Conservation (phyloP, 1,284 basidiomycete species). For the Neonothopanus nambi region DNA sequence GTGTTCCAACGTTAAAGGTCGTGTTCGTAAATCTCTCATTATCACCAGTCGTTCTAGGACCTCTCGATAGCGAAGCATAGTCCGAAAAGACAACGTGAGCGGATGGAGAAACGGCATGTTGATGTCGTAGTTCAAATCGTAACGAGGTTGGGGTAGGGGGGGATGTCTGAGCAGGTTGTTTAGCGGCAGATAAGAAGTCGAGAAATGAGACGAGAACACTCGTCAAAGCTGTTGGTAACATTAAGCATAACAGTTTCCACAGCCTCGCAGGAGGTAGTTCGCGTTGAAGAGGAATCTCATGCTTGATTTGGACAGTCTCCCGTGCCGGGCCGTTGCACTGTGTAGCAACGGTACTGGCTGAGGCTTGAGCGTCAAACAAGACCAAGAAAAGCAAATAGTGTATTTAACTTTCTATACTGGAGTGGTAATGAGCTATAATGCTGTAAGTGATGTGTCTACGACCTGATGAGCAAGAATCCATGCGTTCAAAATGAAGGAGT, state of each 20-base stretch:
- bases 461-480: not conserved
- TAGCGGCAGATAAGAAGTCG: conserved; percentile 26
- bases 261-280: not conserved
- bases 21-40: conserved; percentile 15
- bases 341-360: not conserved
- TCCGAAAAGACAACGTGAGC: conserved; percentile 66
- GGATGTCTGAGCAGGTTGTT: conserved; percentile 11
- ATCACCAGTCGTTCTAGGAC: not conserved
- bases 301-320: not conserved
- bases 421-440: not conserved
- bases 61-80: conserved; percentile 25
- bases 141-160: conserved; percentile 24
- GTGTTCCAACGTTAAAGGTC: conserved; percentile 41
- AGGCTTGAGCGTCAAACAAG: too few relatives aligned
- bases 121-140: conserved; percentile 65
- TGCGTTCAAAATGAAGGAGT: not conserved
- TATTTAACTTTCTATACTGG: not conserved
- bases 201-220: conserved; percentile 44
- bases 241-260: conserved; percentile 28
- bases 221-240: conserved; percentile 47
- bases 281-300: not conserved
- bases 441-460: not conserved
- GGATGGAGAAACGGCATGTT: conserved; percentile 57
- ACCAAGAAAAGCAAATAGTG: not conserved
- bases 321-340: not conserved